Conservation (phyloP, 2,329 filamentous ascomycete genomes). For the Polychaeton citri region DNA sequence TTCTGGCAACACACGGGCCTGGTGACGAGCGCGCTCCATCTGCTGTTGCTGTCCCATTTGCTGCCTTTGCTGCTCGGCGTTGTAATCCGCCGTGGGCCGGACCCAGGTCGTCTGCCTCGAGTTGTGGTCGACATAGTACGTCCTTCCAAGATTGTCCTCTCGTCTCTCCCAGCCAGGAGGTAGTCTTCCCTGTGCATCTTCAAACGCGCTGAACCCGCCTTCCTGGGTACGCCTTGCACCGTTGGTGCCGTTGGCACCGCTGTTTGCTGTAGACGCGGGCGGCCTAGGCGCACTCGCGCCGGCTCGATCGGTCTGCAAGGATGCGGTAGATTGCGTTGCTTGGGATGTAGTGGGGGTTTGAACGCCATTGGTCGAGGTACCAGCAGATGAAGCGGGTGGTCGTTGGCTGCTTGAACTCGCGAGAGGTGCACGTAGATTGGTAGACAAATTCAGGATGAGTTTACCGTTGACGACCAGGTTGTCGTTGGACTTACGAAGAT, state of each 20-base stretch:
- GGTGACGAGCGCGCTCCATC: constrained; percentile 82
- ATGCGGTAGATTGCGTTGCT: constrained; percentile 14
- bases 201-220: constrained; percentile 69
- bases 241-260: constrained; percentile 15
- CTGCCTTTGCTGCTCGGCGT: constrained; percentile 59
- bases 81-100: constrained; percentile 67
- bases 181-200: constrained; percentile 85
- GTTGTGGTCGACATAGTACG: constrained; percentile 98
- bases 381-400: constrained; percentile 26
- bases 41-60: constrained; percentile 85
- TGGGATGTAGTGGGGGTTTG: constrained; percentile 26
- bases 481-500: constrained; percentile 95
- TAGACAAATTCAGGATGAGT: constrained; percentile 90
- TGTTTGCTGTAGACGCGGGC: constrained; percentile 3
- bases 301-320: constrained; percentile 13
- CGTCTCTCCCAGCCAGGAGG: constrained; percentile 92
- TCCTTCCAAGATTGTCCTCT: constrained; percentile 87
- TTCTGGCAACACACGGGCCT: constrained; percentile 89
- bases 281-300: constrained; percentile 10
- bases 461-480: constrained; percentile 97
- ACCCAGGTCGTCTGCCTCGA: constrained; percentile 95
- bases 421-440: constrained; percentile 64
- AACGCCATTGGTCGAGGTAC: constrained; percentile 23
- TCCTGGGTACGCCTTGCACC: constrained; percentile 25
- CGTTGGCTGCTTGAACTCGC: constrained; percentile 34